Base-by-base conservation (phyloP, 495 filamentous ascomycete species). In the Aspergillus affinis region DNA sequence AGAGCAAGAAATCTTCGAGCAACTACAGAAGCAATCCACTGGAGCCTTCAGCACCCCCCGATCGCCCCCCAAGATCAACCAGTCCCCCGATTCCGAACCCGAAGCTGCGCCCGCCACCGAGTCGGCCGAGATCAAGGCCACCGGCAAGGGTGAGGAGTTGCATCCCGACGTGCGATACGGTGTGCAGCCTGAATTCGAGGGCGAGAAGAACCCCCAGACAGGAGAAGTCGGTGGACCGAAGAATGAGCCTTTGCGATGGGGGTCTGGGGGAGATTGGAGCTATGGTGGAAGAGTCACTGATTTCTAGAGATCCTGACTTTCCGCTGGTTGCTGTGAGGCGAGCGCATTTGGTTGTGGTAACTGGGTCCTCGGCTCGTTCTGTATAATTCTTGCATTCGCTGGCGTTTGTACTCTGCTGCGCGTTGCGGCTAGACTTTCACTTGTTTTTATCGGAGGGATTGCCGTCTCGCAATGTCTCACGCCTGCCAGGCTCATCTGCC, bases 181-280 rank as follows among this genome's bases (percentile, higher is more conserved):
- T 19, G 86, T 91, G 49, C 81, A 84, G 71, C 94, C 94, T 3
- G 94, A 98, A 73, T 98, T 98, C 67, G 90, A 95, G 65, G 94
- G 94, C 45, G 91, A 98, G 45, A 81, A 79, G 59, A 97, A 98
- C 69, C 94, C 94, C 2, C 89, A 89, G 78, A 98, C 94, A 3
- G 95, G 95, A n/a, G 94, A 98, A 78, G 82, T 96, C 48, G 94
- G 93, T 6, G 94, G 94, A 15, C 94, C 94, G 18, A 98, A 98
- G 84, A 98, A 97, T 73, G 94, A 98, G 75, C 94, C 94, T 48
- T 63, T 98, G 65, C 81, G 93, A 55, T 97, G 93, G 93, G 92
- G 92, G 0, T 70, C 77, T 26, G 72, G 65, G 3, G 89, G 91
- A 1, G 94, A 98, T 76, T 98, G 92, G 87, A 97, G 91, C 67